Evolutionary conservation across 352 stramenopile species (phyloP).

Genomic region (Phytophthora citricola): DNA sequence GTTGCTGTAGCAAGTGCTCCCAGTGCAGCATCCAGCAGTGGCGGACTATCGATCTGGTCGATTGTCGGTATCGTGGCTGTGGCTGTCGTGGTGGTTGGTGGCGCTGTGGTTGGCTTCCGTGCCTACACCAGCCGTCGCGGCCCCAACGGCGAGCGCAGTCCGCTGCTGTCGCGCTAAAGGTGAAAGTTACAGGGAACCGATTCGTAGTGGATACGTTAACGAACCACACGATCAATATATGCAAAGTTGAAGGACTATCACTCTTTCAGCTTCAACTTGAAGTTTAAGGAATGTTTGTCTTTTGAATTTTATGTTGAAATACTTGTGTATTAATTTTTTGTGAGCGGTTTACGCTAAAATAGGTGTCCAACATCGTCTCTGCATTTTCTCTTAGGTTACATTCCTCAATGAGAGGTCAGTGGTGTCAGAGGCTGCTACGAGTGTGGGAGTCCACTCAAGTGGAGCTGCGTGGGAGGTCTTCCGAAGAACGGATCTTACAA

Average conservation of each 20-base stretch:
- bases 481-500: conserved; percentile 5
- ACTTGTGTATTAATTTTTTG: no score
- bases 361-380: no score
- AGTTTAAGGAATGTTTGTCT: no score
- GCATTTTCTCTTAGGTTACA: neutral
- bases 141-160: conserved; percentile 15
- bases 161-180: conserved; percentile 20
- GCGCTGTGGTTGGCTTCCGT: conserved; percentile 22
- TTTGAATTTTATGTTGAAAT: no score
- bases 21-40: conserved; percentile 29
- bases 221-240: no score
- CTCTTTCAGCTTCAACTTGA: no score
- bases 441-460: conserved; percentile 28
- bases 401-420: neutral
- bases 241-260: no score
- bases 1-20: conserved; percentile 24
- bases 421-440: neutral
- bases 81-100: conserved; percentile 26
- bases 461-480: conserved; percentile 32
- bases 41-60: conserved; percentile 23
- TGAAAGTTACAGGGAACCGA: neutral
- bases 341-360: no score
- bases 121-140: conserved; percentile 18
- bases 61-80: conserved; percentile 31
- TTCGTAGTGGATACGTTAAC: no score